Evolutionary conservation across 2,329 filamentous ascomycete species (phyloP).

Genomic region (Ophiostoma perfectum): DNA sequence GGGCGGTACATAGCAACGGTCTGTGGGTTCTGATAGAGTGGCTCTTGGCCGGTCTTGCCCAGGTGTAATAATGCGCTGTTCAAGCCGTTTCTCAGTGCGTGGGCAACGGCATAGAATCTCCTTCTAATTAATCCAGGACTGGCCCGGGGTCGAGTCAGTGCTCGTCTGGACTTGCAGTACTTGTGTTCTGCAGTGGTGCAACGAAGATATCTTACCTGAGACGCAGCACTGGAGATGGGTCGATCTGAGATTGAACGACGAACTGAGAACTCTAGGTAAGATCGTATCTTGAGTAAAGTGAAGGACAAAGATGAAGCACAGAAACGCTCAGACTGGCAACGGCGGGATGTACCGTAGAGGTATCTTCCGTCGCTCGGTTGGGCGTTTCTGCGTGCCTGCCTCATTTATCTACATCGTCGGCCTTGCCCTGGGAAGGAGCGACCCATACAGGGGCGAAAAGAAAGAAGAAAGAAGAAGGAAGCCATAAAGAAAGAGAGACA

Average conservation of each 20-base stretch:
- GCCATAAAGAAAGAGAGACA: neutral
- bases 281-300: too few relatives aligned
- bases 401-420: neutral
- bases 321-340: neutral
- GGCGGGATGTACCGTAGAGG: neutral
- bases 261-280: too few relatives aligned
- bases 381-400: constrained; percentile 1
- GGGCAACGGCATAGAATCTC: too few relatives aligned
- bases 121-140: too few relatives aligned
- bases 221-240: too few relatives aligned
- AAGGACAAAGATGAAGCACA: neutral
- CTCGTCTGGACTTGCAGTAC: neutral
- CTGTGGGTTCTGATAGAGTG: neutral
- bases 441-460: neutral
- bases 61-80: neutral
- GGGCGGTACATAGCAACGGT: constrained; percentile 4
- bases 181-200: too few relatives aligned
- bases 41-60: neutral
- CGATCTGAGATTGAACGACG: too few relatives aligned
- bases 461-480: neutral
- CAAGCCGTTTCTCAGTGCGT: too few relatives aligned
- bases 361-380: neutral
- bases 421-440: neutral
- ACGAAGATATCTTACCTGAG: too few relatives aligned
- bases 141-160: too few relatives aligned